Base-by-base conservation (phyloP, 345 rosid species). In the Syzygium aqueum region DNA sequence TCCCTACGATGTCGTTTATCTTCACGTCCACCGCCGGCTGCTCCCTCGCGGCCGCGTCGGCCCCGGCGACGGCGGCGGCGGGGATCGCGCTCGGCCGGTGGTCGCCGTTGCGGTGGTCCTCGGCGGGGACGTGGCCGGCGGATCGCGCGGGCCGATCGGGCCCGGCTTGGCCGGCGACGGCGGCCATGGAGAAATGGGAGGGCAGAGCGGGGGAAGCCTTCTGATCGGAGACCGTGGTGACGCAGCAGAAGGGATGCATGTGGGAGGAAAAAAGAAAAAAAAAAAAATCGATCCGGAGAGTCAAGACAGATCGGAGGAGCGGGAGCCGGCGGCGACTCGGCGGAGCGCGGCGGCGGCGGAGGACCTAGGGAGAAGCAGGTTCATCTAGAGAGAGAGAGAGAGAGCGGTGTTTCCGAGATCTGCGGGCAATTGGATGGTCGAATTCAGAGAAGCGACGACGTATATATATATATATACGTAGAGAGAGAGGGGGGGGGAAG, bases 1-100 rank as follows among this genome's bases (percentile, higher is more conserved):
- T 96, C 88, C 99, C 98, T 5, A 97, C 95, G 77, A 97, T 92
- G 89, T 94, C 98, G 87, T 95, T 96, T 23, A 96, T 92, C 94
- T 93, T 96, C 87, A 97, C 88, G 86, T 94, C 96, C 10, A 88
- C 85, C 83, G 57, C 86, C n/a, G 93, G 94, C 30, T 90, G 92
- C 54, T 90, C 95, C 88, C 90, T 87, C 53, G 49, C 86, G 30
- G 89, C 59, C 88, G 84, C 87, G 85, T 86, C 84, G 89, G 63
- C 65, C 23, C 63, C 49, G 88, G 80, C 53, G 88, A 77, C 43
- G 83, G 1, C 25, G 59, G 9, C 63, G 15, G 27, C 25, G 28
- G 5, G 63, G 87, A 56, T 9, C 53, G 30, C 30, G n/a, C 51
- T 46, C 21, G 78, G 56, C 23, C 85, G 61, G 46, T 28, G 82